Evolutionary conservation across 2,329 filamentous ascomycete genomes (phyloP), one percentile per base, ranked within the genome.

Genomic region (Botrytis fragariae): DNA sequence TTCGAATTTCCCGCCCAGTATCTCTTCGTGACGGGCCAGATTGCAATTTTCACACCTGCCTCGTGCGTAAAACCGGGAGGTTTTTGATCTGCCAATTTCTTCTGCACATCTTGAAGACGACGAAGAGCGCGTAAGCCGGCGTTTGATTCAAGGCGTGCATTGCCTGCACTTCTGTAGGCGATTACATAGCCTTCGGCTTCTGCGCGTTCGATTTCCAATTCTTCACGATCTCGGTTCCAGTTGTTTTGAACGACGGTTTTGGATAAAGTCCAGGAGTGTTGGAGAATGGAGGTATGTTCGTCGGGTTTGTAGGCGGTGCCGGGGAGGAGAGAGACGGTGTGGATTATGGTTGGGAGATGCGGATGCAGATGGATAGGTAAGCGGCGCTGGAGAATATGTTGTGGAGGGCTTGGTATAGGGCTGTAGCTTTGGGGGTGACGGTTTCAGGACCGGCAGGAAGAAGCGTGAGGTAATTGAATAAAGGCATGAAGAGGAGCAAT

Each of bases 401-500:
- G 71, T 80, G 78, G 3, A 80, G 75, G 32, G 64, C 69, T 76
- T 80, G 78, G 63, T 78, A 78, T 20, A 76, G 20, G 9, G 25
- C 48, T 48, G 59, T 45, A 29, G 32, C 25, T 44, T 72, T 22
- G 12, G 77, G 77, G 22, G 73, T 69, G 14, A 12, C 20, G 1
- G 22, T 44, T 16, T 44, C 65, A 1, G 62, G 18, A 5, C 57
- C 69, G 1, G 72, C 65, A 4, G 76, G 62, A 3, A 74, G 72
- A 29, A 61, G n/a, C 59, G 77, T 75, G 37, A 79, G 74, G 72
- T 76, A 78, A 44, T 70, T 61, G 1, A 76, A 74, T 0, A 80
- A 74, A 20, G 79, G 79, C 16, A 74, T 37, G 4, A 80, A 69
- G 16, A 80, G 71, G 14, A 84, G 78, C 14, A 84, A 83, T 74